A percentile compares a stretch with the other conserved stretches of the same genome.
Conservation (phyloP, 192 early-diverging fungal genomes). For the Piromyces finnis region DNA sequence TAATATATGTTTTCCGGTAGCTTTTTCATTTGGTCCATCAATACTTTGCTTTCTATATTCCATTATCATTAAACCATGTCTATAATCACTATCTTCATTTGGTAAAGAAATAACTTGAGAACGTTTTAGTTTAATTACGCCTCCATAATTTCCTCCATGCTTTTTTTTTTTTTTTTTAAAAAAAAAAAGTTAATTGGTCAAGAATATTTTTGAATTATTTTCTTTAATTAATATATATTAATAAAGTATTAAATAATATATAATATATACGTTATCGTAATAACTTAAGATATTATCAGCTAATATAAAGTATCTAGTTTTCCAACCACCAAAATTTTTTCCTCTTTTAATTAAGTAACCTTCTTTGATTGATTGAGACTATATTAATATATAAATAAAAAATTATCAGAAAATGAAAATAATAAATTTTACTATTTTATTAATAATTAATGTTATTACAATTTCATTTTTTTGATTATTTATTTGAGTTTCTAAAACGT, state of each 20-base stretch:
- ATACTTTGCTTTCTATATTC: constrained; percentile 34
- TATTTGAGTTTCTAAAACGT: constrained; percentile 18
- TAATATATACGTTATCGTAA: constrained; percentile 53
- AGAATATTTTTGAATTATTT: no score
- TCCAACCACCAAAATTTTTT: constrained; percentile 96
- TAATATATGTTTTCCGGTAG: constrained; percentile 38
- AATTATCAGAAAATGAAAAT: no score
- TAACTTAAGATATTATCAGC: constrained; percentile 54
- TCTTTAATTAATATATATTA: no score
- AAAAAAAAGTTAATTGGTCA: constrained; percentile 2
- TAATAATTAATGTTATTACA: background rate
- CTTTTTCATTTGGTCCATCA: background rate
- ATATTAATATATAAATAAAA: no score
- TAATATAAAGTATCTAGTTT: constrained; percentile 68
- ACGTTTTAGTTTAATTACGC: constrained; percentile 55
- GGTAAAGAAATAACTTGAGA: constrained; percentile 33
- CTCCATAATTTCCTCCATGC: constrained; percentile 52
- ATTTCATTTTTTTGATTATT: background rate
- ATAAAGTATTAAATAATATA: no score
- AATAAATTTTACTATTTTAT: no score
- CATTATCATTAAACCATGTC: constrained; percentile 71
- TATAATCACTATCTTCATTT: constrained; percentile 40
- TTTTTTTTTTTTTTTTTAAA: constrained; percentile 6
- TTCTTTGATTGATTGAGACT: constrained; percentile 27
- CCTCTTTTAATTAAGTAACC: constrained; percentile 82